Conservation (phyloP, 2,329 filamentous ascomycete genomes). For the Elsinoe batatas region DNA sequence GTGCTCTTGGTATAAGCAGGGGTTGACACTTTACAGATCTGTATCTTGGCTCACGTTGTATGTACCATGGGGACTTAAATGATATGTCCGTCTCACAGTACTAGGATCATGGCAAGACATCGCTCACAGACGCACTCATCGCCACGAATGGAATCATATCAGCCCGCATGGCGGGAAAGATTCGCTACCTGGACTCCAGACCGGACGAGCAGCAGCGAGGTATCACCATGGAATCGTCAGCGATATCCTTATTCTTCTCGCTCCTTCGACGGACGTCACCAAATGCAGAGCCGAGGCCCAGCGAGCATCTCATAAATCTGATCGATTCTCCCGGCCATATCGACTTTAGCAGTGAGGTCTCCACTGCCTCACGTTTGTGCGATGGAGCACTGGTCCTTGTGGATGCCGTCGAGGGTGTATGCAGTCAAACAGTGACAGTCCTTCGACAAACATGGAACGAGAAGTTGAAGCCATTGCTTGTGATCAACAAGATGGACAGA, state of each 20-base stretch:
- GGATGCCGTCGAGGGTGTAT: conserved; percentile 94
- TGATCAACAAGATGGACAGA: conserved; percentile 98
- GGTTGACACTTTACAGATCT: conserved; percentile 44
- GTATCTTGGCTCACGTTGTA: conserved; percentile 84
- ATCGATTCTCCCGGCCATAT: conserved; percentile 98
- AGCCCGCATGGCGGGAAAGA: conserved; percentile 92
- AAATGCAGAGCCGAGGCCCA: conserved; percentile 44
- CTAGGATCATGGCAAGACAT: conserved; percentile 94
- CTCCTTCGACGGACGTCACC: conserved; percentile 67
- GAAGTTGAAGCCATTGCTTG: conserved; percentile 84
- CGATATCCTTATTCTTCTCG: conserved; percentile 92
- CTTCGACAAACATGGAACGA: conserved; percentile 91
- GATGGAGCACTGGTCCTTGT: conserved; percentile 92
- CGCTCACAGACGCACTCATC: conserved; percentile 87
- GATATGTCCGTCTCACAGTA: not conserved
- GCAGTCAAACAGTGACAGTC: conserved; percentile 96
- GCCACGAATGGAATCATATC: conserved; percentile 99
- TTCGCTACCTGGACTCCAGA: conserved; percentile 91
- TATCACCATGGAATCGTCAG: conserved; percentile 99
- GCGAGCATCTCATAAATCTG: conserved; percentile 91
- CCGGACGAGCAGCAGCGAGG: conserved; percentile 92
- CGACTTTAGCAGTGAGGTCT: conserved; percentile 97
- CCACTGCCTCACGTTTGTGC: conserved; percentile 84
- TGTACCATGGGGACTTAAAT: conserved; percentile 26
- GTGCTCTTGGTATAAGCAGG: not conserved